Conservation (phyloP, 192 early-diverging fungal genomes). For the Backusella tuberculispora region DNA sequence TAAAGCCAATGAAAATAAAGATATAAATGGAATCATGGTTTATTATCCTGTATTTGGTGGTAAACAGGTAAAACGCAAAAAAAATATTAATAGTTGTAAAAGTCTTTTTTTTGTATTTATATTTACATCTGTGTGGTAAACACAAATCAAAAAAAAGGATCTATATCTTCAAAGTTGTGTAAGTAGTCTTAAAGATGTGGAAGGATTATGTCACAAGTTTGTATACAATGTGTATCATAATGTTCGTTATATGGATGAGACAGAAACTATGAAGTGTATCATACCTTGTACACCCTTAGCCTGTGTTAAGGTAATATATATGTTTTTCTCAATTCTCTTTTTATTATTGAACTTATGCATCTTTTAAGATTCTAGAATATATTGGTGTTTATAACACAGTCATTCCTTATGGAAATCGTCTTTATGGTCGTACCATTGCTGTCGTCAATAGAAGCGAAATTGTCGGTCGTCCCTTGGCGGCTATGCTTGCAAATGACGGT, state of each 20-base stretch:
- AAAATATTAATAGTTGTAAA: not conserved
- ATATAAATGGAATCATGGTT: constrained; percentile 95
- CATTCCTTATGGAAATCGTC: constrained; percentile 90
- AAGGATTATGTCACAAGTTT: constrained; percentile 94
- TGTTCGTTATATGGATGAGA: constrained; percentile 81
- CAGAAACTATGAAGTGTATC: constrained; percentile 88
- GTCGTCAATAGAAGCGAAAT: constrained; percentile 96
- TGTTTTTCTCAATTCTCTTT: not conserved
- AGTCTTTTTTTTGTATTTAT: not conserved
- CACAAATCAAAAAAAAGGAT: constrained; percentile 57
- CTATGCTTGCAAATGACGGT: constrained; percentile 97
- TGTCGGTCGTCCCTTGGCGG: constrained; percentile 97
- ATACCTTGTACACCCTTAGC: constrained; percentile 99
- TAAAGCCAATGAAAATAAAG: constrained; percentile 85
- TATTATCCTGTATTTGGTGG: constrained; percentile 99
- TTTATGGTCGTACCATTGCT: constrained; percentile 91
- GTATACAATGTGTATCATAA: constrained; percentile 94
- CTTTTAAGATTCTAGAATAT: constrained; percentile 80
- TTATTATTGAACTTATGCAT: not conserved
- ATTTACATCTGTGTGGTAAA: not conserved
- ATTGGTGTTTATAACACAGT: constrained; percentile 92
- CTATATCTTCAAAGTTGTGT: constrained; percentile 94
- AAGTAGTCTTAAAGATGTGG: constrained; percentile 89
- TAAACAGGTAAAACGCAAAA: constrained; percentile 62
- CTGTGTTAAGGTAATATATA: constrained; percentile 77